phyloP scores from a whole-genome alignment of 2,329 filamentous ascomycete genomes.

The Fusarium protoensiforme region DNA sequence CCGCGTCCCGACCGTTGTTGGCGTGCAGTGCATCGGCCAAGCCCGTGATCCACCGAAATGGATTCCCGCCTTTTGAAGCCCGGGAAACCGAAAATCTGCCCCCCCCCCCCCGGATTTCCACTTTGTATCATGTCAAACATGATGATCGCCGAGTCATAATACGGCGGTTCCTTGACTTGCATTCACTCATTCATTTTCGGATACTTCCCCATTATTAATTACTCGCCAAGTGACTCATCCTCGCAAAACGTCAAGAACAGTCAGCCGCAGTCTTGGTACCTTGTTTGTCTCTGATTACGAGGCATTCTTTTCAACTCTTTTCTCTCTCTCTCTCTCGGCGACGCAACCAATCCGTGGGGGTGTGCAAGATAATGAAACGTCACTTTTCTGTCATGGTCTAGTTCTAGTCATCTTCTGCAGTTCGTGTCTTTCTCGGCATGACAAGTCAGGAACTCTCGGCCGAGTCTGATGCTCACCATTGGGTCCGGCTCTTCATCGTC shows the following conservation, averaged over 20 bases:
- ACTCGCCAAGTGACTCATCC: slow-evolving; percentile 21
- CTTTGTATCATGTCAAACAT: not conserved
- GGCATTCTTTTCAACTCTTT: not conserved
- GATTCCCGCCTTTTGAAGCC: not conserved
- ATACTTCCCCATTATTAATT: not conserved
- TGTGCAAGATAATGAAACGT: slow-evolving; percentile 34
- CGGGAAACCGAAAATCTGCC: slow-evolving; percentile 6
- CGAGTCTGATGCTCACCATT: slow-evolving; percentile 8
- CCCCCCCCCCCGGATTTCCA: slow-evolving; percentile 24
- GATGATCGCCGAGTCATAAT: slow-evolving; percentile 17
- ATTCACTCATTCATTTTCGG: not conserved
- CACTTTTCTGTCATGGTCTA: slow-evolving; percentile 10
- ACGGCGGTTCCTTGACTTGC: slow-evolving; percentile 8
- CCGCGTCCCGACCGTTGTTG: slow-evolving; percentile 4
- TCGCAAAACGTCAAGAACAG: not conserved
- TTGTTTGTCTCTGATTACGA: slow-evolving; percentile 4
- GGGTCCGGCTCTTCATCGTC: slow-evolving; percentile 16
- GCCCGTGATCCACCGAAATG: slow-evolving; percentile 28
- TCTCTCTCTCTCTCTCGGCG: not conserved
- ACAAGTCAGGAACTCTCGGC: slow-evolving; percentile 1
- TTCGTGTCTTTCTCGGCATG: not conserved
- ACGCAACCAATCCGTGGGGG: slow-evolving; percentile 20
- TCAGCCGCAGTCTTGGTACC: slow-evolving; percentile 6
- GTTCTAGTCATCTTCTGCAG: not conserved
- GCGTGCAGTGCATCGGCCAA: slow-evolving; percentile 38